phyloP scores from a whole-genome alignment of 2,329 filamentous ascomycete genomes.

The Pseudocercospora fuligena region DNA sequence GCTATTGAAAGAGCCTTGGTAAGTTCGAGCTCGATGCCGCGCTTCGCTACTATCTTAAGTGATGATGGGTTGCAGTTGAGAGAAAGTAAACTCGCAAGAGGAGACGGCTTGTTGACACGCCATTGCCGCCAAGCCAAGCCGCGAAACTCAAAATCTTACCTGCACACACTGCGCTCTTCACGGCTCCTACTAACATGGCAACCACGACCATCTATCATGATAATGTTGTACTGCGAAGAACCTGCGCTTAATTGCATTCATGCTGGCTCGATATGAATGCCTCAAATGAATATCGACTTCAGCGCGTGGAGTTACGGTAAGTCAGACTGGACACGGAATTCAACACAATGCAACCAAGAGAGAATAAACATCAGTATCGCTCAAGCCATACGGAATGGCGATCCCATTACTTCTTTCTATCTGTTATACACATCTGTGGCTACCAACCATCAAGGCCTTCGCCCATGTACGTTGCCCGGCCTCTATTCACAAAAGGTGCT shows the following conservation, averaged over 20 bases:
- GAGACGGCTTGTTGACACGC: not conserved
- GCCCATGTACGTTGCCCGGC: not conserved
- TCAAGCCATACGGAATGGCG: not conserved
- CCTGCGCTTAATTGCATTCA: not conserved
- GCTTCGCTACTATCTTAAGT: too few relatives aligned
- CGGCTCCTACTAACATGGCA: not conserved
- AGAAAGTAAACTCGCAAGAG: not conserved
- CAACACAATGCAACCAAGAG: too few relatives aligned
- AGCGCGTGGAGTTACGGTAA: too few relatives aligned
- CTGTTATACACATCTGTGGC: constrained; percentile 1
- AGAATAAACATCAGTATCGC: not conserved
- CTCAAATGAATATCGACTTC: too few relatives aligned
- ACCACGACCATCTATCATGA: not conserved
- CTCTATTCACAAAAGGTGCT: not conserved
- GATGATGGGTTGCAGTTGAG: not conserved
- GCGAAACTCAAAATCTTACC: not conserved
- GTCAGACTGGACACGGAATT: too few relatives aligned
- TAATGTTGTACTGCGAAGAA: too few relatives aligned
- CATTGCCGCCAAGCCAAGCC: not conserved
- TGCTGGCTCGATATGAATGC: too few relatives aligned
- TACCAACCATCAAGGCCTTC: not conserved
- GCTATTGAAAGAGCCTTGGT: too few relatives aligned
- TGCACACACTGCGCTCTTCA: not conserved
- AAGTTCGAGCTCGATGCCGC: too few relatives aligned
- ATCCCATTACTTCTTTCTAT: not conserved